Evolutionary conservation across 2,329 filamentous ascomycete genomes (phyloP), one percentile per base, ranked within the genome.

Genomic region (Byssothecium circinans): DNA sequence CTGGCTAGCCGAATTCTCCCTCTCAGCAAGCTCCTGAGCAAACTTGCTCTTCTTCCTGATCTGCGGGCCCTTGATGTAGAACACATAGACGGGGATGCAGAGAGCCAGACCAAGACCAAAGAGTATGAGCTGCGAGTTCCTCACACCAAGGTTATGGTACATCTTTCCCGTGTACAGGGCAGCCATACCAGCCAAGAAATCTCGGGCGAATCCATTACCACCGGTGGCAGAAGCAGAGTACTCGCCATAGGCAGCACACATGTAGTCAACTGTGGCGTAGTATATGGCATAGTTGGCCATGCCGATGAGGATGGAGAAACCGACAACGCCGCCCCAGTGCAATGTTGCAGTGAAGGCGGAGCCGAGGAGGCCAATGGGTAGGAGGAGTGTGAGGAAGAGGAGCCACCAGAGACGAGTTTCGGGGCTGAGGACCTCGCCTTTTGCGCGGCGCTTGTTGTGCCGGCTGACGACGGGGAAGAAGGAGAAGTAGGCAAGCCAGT

Each of bases 261-360:
- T 89, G 73, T 90, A 90, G 67, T 90, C 85, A 52, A 89, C 86
- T 1, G 86, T 89, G 0, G 85, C 84, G 81, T 86, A 88, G 71
- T 89, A 88, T 47, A 88, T 87, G 30, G 80, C 73, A 50, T 85
- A 87, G 42, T 65, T 90, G 37, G 87, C 86, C 45, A 89, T 84
- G 18, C 86, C 87, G 44, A 90, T 83, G 6, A 65, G 45, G 14
- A 61, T 38, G 19, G 58, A 57, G 43, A 49, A 88, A 72, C 41
- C 75, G 74, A 27, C 78, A 74, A 58, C 55, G 0, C 78, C 84
- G 83, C 50, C 87, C 71, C 75, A 86, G 78, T 22, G 83, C 79
- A 10, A 76, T 8, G 47, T 46, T 8, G 56, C 53, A 2, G 57
- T 42, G 78, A 83, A 86, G 0, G 84, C 85, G 58, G 88, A 88